Evolutionary conservation across 345 rosid species (phyloP).

Genomic region (Sonneratia caseolaris): DNA sequence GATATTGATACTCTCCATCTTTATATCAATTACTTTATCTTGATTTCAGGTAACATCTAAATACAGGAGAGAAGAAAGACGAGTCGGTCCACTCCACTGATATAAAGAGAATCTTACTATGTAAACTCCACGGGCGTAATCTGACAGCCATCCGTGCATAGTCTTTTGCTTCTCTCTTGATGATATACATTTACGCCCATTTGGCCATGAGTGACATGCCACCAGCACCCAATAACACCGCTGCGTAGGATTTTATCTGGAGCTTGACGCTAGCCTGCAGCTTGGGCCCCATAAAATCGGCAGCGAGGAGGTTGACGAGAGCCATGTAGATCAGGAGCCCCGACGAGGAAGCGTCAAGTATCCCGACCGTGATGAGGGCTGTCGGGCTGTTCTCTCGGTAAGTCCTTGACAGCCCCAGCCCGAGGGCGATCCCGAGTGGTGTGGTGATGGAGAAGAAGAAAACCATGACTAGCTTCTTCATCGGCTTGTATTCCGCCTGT

Average conservation of each 20-base stretch:
- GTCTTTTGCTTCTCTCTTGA: too few species aligned
- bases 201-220: constrained; percentile 52
- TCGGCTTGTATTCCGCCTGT: not conserved
- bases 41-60: too few species aligned
- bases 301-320: constrained; percentile 58
- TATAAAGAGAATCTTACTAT: too few species aligned
- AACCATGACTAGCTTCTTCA: not conserved
- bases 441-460: constrained; percentile 1
- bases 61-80: too few species aligned
- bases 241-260: constrained; percentile 21
- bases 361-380: not conserved
- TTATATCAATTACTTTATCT: too few species aligned
- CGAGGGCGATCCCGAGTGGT: not conserved
- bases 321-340: constrained; percentile 26
- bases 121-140: too few species aligned
- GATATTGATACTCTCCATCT: too few species aligned
- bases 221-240: constrained; percentile 45
- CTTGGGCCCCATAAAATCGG: constrained; percentile 47
- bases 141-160: too few species aligned
- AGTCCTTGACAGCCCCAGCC: not conserved
- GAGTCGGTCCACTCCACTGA: too few species aligned
- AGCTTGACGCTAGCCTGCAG: constrained; percentile 39
- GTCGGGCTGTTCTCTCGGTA: not conserved
- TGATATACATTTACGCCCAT: constrained; percentile 33
- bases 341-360: not conserved